These are phyloP conservation scores for Blastobotrys serpentis DNA, from an alignment of 1,139 yeast species.

Conservation along the genomic window DNA sequence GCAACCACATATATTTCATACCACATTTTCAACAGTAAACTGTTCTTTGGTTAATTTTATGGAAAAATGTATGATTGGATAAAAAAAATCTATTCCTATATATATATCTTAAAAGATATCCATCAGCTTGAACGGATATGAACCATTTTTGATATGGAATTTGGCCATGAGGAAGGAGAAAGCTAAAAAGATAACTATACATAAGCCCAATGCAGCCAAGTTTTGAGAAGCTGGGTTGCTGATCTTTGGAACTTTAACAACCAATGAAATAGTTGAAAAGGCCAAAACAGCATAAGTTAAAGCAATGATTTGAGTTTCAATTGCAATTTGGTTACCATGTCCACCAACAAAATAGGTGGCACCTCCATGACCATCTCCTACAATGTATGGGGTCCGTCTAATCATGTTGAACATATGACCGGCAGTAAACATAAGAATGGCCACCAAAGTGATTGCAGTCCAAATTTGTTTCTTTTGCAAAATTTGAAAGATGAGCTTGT, in stretches of 20 bases:
- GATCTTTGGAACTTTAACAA: constrained; percentile 52
- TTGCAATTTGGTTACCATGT: constrained; percentile 69
- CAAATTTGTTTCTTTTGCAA: constrained; percentile 53
- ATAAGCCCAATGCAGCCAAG: constrained; percentile 46
- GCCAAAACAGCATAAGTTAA: constrained; percentile 39
- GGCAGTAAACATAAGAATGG: constrained; percentile 69
- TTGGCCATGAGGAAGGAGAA: constrained; percentile 52
- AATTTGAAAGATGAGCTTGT: constrained; percentile 35
- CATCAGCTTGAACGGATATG: constrained; percentile 54
- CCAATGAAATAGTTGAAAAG: constrained; percentile 45
- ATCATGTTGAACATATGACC: constrained; percentile 95
- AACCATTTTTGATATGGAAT: constrained; percentile 55
- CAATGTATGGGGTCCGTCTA: constrained; percentile 70
- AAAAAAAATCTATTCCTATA: not conserved
- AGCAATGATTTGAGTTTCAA: constrained; percentile 54
- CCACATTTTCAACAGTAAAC: too few species aligned
- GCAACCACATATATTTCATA: too few species aligned
- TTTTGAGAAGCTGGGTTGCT: constrained; percentile 45
- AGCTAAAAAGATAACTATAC: constrained; percentile 44
- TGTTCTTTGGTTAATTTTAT: too few species aligned
- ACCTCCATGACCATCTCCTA: constrained; percentile 54
- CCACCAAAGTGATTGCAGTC: constrained; percentile 61
- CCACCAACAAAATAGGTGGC: constrained; percentile 64
- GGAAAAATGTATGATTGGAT: too few species aligned
- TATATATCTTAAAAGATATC: constrained; percentile 24